These are phyloP conservation scores for Trichoderma hamatum DNA, from an alignment of 2,329 filamentous ascomycete genomes.

Conservation along the genomic window DNA sequence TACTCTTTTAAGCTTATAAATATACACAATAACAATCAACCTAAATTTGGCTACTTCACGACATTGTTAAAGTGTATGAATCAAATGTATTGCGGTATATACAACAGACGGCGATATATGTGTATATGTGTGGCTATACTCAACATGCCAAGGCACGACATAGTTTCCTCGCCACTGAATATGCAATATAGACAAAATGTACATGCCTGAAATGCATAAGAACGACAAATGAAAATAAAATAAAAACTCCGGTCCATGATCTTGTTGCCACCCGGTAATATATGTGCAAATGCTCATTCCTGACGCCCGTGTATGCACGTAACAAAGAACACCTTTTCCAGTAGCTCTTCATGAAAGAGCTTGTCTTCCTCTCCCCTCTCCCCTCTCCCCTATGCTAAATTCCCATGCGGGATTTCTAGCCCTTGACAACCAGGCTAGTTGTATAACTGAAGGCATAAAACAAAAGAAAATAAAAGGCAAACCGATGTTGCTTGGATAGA, in stretches of 20 bases:
- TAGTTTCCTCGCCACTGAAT: no score
- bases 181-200: conserved; percentile 4
- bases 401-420: not conserved
- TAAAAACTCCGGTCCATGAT: conserved; percentile 29
- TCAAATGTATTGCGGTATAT: conserved; percentile 2
- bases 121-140: not conserved
- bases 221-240: not conserved
- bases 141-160: no score
- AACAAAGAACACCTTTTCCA: conserved; percentile 12
- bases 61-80: not conserved
- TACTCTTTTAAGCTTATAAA: not conserved
- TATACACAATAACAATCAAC: not conserved
- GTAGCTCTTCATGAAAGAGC: not conserved
- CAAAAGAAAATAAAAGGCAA: not conserved
- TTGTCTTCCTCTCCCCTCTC: not conserved
- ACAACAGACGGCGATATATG: not conserved
- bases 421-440: not conserved
- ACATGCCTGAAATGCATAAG: conserved; percentile 15
- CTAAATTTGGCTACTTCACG: no score
- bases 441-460: not conserved
- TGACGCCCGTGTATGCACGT: conserved; percentile 25
- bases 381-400: not conserved
- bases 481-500: not conserved
- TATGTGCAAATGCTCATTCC: conserved; percentile 15
- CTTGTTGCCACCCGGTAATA: conserved; percentile 19